Conservation (phyloP, 345 rosid genomes). For the Eutrema yunnanense region DNA sequence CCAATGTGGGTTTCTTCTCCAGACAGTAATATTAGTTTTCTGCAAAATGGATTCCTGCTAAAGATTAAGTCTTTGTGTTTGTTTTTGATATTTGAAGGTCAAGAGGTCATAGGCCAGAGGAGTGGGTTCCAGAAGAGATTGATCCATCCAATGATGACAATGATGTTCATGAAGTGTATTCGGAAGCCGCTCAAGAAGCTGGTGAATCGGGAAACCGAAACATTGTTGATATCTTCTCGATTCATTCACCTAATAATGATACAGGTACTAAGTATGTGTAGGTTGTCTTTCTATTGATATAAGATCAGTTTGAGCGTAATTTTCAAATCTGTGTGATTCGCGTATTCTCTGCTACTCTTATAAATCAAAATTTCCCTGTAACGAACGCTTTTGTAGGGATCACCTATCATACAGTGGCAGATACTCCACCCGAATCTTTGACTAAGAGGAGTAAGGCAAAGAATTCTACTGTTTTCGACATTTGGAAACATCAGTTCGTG, state of each 20-base stretch:
- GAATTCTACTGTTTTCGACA: constrained; percentile 29
- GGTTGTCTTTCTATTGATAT: not conserved
- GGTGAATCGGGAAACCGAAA: constrained; percentile 40
- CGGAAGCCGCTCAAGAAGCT: constrained; percentile 37
- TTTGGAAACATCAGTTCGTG: constrained; percentile 78
- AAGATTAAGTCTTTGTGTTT: constrained; percentile 14
- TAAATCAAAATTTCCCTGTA: constrained; percentile 4
- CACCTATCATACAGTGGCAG: constrained; percentile 45
- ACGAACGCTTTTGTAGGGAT: constrained; percentile 33
- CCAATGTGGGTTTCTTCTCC: constrained; percentile 55
- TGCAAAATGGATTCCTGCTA: not conserved
- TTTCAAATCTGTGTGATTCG: not conserved
- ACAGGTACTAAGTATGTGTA: constrained; percentile 36
- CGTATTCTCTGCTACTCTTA: not conserved
- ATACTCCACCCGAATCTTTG: constrained; percentile 38
- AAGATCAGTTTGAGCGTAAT: not conserved
- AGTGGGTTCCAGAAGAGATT: constrained; percentile 85
- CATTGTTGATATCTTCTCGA: constrained; percentile 81
- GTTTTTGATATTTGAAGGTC: constrained; percentile 34
- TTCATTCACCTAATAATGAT: constrained; percentile 43
- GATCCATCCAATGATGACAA: constrained; percentile 26
- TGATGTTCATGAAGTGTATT: constrained; percentile 34
- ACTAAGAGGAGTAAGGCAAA: constrained; percentile 24
- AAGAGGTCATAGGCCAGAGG: constrained; percentile 83
- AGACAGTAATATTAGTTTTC: not conserved